Evolutionary conservation across 768 basidiomycete species (phyloP).

Genomic region (Lactarius deliciosus): DNA sequence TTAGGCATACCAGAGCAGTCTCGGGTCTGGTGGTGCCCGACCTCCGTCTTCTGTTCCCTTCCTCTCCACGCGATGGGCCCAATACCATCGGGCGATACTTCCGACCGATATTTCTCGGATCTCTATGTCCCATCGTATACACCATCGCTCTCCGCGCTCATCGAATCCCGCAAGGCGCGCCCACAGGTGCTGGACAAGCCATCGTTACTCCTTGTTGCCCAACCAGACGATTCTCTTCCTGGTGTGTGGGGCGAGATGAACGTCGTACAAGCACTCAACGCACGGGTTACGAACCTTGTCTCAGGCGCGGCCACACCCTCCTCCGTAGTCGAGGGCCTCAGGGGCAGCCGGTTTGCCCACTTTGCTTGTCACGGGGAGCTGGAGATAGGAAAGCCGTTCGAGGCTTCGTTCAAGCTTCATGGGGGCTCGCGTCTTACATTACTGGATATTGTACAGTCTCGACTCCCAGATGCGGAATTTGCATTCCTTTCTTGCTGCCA

Average conservation of each 20-base stretch:
- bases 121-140: slow-evolving; percentile 1
- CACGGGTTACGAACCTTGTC: not conserved
- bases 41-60: slow-evolving; percentile 10
- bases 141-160: not conserved
- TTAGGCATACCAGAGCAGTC: slow-evolving; percentile 12
- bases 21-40: not conserved
- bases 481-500: slow-evolving; percentile 22
- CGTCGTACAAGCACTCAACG: not conserved
- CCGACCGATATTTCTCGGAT: slow-evolving; percentile 12
- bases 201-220: slow-evolving; percentile 9
- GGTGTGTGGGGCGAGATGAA: slow-evolving; percentile 11
- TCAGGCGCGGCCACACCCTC: not conserved
- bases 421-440: not conserved
- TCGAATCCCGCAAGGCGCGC: not conserved
- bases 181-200: not conserved
- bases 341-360: not conserved
- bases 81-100: not conserved
- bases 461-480: slow-evolving; percentile 3
- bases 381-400: slow-evolving; percentile 2
- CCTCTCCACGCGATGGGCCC: slow-evolving; percentile 28
- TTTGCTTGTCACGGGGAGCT: slow-evolving; percentile 18
- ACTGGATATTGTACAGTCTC: slow-evolving; percentile 5
- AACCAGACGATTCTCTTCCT: slow-evolving; percentile 5
- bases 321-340: slow-evolving; percentile 1
- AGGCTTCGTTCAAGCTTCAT: slow-evolving; percentile 6